These are phyloP conservation scores for Ascochyta clinopodiicola DNA, from an alignment of 2,329 filamentous ascomycete genomes.

Conservation along the genomic window DNA sequence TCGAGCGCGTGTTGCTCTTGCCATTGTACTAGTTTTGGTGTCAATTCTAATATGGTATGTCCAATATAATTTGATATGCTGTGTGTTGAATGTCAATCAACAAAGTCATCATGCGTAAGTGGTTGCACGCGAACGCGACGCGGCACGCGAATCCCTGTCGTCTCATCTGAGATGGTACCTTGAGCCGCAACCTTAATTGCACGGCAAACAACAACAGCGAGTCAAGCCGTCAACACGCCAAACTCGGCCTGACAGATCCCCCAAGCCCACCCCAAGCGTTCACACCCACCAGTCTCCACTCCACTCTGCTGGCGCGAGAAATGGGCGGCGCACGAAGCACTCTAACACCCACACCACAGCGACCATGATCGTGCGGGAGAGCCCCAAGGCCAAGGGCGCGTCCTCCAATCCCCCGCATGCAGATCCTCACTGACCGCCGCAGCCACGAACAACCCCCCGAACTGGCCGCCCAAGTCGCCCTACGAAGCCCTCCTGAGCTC, in stretches of 20 bases:
- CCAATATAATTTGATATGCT: not conserved
- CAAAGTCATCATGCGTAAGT: conserved; percentile 1
- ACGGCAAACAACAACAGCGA: conserved; percentile 28
- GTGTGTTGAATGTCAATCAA: not conserved
- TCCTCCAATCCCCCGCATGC: conserved; percentile 1
- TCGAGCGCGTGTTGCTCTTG: conserved; percentile 46
- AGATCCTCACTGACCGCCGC: conserved; percentile 22
- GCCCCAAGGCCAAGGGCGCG: conserved; percentile 53
- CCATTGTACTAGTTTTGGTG: conserved; percentile 29
- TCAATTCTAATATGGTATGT: not conserved
- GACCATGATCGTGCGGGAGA: conserved; percentile 57
- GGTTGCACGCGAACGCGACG: conserved; percentile 16
- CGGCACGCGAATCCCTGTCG: conserved; percentile 38
- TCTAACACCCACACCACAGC: conserved; percentile 25
- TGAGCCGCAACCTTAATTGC: conserved; percentile 33
- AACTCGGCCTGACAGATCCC: conserved; percentile 6
- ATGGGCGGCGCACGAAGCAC: conserved; percentile 35
- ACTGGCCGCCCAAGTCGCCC: conserved; percentile 69
- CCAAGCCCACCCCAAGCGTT: conserved; percentile 13
- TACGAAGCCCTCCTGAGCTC: conserved; percentile 70
- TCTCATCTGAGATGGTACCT: conserved; percentile 35
- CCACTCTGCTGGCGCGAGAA: conserved; percentile 25
- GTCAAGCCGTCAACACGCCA: conserved; percentile 10
- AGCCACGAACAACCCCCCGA: conserved; percentile 50
- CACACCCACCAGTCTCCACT: conserved; percentile 5